Conservation (phyloP, 1,284 basidiomycete genomes). For the Taiwanofungus camphoratus region DNA sequence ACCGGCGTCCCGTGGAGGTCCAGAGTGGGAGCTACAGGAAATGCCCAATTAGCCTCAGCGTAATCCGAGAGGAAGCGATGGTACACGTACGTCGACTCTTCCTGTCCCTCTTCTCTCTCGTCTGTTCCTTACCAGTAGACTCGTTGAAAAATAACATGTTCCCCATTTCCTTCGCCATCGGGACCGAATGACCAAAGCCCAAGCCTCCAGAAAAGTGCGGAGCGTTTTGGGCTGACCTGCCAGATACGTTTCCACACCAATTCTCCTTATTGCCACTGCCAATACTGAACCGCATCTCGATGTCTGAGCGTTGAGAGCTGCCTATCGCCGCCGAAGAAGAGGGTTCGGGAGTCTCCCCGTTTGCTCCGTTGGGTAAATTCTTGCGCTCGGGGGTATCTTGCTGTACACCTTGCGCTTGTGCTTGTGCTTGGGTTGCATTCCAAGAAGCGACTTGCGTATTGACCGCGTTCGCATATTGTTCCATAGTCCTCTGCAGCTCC, state of each 20-base stretch:
- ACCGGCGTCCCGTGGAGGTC: slow-evolving; percentile 27
- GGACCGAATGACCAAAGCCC: slow-evolving; percentile 37
- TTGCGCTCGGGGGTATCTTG: background rate
- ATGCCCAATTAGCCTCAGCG: background rate
- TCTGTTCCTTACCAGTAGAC: slow-evolving; percentile 26
- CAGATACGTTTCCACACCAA: slow-evolving; percentile 8
- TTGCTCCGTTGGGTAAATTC: background rate
- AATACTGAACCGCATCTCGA: background rate
- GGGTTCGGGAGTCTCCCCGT: slow-evolving; percentile 1
- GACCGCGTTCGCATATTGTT: slow-evolving; percentile 39
- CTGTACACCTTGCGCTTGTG: background rate
- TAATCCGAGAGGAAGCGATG: slow-evolving; percentile 1
- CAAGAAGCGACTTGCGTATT: slow-evolving; percentile 32
- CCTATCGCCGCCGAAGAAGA: background rate
- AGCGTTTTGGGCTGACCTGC: slow-evolving; percentile 4
- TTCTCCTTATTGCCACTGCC: slow-evolving; percentile 48
- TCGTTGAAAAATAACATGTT: slow-evolving; percentile 38
- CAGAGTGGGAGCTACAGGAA: slow-evolving; percentile 29
- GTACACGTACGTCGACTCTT: slow-evolving; percentile 47
- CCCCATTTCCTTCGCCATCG: slow-evolving; percentile 40
- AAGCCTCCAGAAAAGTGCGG: slow-evolving; percentile 29
- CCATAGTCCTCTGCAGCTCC: slow-evolving; percentile 36
- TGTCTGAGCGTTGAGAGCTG: slow-evolving; percentile 10
- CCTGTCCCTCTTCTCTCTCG: slow-evolving; percentile 42
- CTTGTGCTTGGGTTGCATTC: slow-evolving; percentile 8